phyloP scores from a whole-genome alignment of 129 eudicot genomes.

The Centrapalus pauciflorus region DNA sequence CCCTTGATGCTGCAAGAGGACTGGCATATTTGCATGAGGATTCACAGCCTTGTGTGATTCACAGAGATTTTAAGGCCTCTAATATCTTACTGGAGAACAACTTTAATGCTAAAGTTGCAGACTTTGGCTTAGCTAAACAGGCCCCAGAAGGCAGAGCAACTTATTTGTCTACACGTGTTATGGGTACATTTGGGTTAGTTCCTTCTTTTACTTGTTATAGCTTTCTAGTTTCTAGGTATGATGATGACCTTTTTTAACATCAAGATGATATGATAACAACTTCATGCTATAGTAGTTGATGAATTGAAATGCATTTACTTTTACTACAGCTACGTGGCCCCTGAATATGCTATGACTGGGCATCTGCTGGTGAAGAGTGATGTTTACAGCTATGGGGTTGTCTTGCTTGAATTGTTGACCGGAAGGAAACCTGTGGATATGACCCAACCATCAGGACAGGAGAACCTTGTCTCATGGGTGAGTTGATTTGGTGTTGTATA shows the following conservation, averaged over 20 bases:
- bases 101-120: conserved; percentile 94
- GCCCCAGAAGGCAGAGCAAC: conserved; percentile 96
- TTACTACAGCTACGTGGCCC: conserved; percentile 98
- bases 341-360: conserved; percentile 99
- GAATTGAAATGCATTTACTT: conserved; percentile 9
- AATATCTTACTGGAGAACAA: conserved; percentile 85
- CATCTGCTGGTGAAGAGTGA: conserved; percentile 95
- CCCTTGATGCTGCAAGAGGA: conserved; percentile 99
- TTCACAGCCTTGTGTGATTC: conserved; percentile 95
- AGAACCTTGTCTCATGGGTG: conserved; percentile 99
- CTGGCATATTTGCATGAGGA: conserved; percentile 98
- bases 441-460: conserved; percentile 98
- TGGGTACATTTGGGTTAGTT: conserved; percentile 99
- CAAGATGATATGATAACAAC: not conserved
- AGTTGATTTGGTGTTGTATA: conserved; percentile 29
- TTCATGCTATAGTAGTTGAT: not conserved
- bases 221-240: not conserved
- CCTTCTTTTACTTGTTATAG: not conserved
- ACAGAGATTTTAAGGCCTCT: conserved; percentile 95
- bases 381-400: conserved; percentile 98
- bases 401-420: conserved; percentile 82
- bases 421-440: conserved; percentile 97
- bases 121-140: conserved; percentile 93
- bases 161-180: conserved; percentile 91
- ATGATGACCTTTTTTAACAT: not conserved